Base-by-base conservation (phyloP, 805 yeast species). In the Allodekkera sacchari region DNA sequence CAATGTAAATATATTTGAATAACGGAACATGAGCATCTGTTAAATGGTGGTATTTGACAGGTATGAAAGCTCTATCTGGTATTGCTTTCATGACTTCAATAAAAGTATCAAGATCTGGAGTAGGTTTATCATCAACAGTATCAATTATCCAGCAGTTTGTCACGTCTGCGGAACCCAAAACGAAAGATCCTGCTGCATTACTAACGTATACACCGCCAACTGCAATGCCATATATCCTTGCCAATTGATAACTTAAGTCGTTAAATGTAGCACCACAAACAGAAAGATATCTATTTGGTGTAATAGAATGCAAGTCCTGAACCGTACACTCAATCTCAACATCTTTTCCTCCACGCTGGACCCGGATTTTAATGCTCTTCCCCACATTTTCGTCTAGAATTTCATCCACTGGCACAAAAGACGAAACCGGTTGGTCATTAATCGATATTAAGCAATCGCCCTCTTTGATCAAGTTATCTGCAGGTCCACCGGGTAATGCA, bases 211-310 rank as follows among this genome's bases (percentile, higher is more conserved):
- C 94, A 24, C 96, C 96, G 42, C 63, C 69, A 2, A 82, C 92
- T 0, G 95, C 92, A 19, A 87, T 69, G 20, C 88, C 83, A 48
- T 76, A 84, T 30, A 77, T 69, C 48, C 95, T 71, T 2, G 96
- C 96, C 59, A 87, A 66, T 56, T 88, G 96, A 53, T 88, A 88
- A 31, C 94, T 80, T 42, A 88, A 58, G 32, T 83, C 78, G 50
- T 87, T 85, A 58, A 87, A 84, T 0, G 84, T 71, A 1, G 94
- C 94, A 34, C 96, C 96, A 30, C 82, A 79, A 6, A 83, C 89
- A 33, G 78, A 80, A 4, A 88, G 76, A 52, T 74, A 85, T 41
- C 87, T 66, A 47, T 70, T 72, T 19, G 96, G 96, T 1, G 96
- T 81, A 21, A 87, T 83, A 6, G 67, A 62, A 52, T 87, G 95